Conservation (phyloP, 2,329 filamentous ascomycete genomes). For the Penicillium palitans region DNA sequence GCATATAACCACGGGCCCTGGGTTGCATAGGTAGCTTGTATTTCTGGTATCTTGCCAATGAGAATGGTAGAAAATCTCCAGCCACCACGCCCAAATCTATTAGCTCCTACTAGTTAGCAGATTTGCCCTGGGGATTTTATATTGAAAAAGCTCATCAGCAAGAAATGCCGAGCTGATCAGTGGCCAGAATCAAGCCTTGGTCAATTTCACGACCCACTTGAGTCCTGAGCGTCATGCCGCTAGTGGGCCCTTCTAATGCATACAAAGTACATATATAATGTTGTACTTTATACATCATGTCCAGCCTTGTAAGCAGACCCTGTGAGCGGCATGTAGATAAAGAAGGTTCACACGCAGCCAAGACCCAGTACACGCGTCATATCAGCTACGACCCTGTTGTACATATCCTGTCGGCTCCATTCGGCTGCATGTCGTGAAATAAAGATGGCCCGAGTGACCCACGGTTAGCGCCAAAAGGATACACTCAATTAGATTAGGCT, state of each 20-base stretch:
- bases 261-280: background rate
- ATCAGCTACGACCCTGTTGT: background rate
- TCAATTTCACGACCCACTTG: constrained; percentile 20
- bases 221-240: constrained; percentile 6
- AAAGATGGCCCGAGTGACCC: constrained; percentile 1
- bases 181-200: constrained; percentile 23
- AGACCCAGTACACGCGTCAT: background rate
- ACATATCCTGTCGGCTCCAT: background rate
- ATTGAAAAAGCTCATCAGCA: constrained; percentile 9
- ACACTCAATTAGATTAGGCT: background rate
- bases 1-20: constrained; percentile 20
- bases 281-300: background rate
- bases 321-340: background rate
- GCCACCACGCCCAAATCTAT: background rate
- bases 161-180: constrained; percentile 21
- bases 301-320: background rate
- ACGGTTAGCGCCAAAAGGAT: background rate
- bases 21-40: background rate
- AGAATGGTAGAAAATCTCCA: background rate
- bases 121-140: constrained; percentile 14
- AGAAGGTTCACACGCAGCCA: background rate
- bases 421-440: background rate
- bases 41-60: constrained; percentile 13
- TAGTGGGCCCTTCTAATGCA: background rate
- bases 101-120: constrained; percentile 1